Conservation (phyloP, 305 asterid species). For the Ilex paraguariensis region DNA sequence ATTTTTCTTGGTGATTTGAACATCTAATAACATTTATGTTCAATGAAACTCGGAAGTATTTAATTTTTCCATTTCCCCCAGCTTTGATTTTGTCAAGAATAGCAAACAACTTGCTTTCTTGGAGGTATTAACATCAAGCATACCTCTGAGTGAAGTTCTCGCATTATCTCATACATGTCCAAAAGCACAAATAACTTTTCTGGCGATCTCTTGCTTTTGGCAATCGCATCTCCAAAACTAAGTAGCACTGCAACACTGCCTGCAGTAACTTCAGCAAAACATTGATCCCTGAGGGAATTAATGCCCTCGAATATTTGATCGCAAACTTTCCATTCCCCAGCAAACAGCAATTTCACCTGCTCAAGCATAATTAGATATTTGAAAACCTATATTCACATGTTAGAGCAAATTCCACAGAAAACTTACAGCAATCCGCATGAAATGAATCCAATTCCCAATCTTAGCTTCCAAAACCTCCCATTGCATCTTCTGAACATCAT, state of each 20-base stretch:
- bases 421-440: slow-evolving; percentile 95
- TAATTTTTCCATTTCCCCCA: neutral
- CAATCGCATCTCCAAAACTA: slow-evolving; percentile 99
- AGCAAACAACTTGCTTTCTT: neutral
- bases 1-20: neutral
- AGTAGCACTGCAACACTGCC: slow-evolving; percentile 90
- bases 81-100: neutral
- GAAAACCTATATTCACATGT: slow-evolving; percentile 6
- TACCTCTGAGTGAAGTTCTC: slow-evolving; percentile 95
- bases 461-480: slow-evolving; percentile 99
- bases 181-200: slow-evolving; percentile 96
- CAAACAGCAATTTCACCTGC: slow-evolving; percentile 91
- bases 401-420: slow-evolving; percentile 15
- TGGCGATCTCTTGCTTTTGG: slow-evolving; percentile 96
- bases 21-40: neutral
- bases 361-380: slow-evolving; percentile 19
- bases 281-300: slow-evolving; percentile 77
- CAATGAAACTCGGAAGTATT: neutral
- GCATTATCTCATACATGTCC: slow-evolving; percentile 98
- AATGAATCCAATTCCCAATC: slow-evolving; percentile 98
- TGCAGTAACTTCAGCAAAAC: slow-evolving; percentile 87
- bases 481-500: slow-evolving; percentile 97
- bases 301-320: slow-evolving; percentile 88
- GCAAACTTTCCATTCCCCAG: slow-evolving; percentile 91
- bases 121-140: neutral